Evolutionary conservation across 108 stramenopile genomes (phyloP).

Genomic region (Nannochloropsis salina): DNA sequence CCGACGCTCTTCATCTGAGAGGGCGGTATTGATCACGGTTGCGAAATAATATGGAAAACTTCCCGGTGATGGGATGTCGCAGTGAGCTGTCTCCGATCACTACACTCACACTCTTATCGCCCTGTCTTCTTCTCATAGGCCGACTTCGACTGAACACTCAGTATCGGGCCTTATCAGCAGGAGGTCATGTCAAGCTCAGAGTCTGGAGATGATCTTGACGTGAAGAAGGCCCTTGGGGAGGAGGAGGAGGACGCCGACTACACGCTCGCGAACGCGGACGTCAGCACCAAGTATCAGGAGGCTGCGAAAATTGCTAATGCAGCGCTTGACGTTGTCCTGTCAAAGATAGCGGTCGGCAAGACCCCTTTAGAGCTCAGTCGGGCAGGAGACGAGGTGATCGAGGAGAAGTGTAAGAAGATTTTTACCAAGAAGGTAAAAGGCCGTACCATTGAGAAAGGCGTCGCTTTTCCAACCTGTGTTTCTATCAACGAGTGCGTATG

Average conservation of each 20-base stretch:
- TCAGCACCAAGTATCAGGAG: slow-evolving; percentile 96
- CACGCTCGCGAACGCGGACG: slow-evolving; percentile 61
- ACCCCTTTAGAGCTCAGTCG: slow-evolving; percentile 82
- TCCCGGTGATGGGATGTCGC: too few species aligned
- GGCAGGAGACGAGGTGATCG: slow-evolving; percentile 56
- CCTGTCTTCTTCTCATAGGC: too few species aligned
- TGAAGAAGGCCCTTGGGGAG: slow-evolving; percentile 41
- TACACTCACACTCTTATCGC: too few species aligned
- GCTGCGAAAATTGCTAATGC: slow-evolving; percentile 95
- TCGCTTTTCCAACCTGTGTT: slow-evolving; percentile 98
- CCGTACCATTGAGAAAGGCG: slow-evolving; percentile 75
- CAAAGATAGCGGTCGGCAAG: slow-evolving; percentile 79
- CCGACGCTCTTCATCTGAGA: too few species aligned
- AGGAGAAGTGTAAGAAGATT: slow-evolving; percentile 46
- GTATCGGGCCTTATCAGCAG: neutral
- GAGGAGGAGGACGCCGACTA: slow-evolving; percentile 53
- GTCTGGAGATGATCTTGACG: slow-evolving; percentile 19
- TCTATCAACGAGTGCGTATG: slow-evolving; percentile 96
- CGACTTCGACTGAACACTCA: too few species aligned
- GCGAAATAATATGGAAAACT: too few species aligned
- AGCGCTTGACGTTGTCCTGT: slow-evolving; percentile 74
- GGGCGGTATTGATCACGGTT: too few species aligned
- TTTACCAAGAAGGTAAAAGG: slow-evolving; percentile 64
- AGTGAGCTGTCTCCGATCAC: too few species aligned
- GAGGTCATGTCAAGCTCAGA: neutral